Evolutionary conservation across 148 eudicot genomes (phyloP).

Genomic region (Silene latifolia): DNA sequence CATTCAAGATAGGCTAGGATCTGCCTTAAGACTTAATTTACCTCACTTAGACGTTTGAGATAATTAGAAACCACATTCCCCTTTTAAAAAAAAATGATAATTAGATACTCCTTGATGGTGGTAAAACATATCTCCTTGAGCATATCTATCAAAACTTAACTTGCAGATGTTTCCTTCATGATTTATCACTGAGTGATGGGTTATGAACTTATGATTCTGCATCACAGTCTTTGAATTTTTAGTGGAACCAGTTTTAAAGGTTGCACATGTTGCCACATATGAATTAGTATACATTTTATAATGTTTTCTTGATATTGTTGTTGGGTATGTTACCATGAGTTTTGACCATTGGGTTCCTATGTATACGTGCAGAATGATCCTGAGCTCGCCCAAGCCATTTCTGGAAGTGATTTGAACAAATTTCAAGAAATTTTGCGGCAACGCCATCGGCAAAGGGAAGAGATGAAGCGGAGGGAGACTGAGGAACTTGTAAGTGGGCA

Average conservation of each 20-base stretch:
- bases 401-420: constrained; percentile 69
- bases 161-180: too few species aligned
- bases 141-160: too few species aligned
- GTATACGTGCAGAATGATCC: constrained; percentile 70
- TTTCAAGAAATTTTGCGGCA: constrained; percentile 69
- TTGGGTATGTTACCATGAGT: not conserved
- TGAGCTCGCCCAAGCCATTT: constrained; percentile 77
- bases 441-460: constrained; percentile 73
- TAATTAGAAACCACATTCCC: too few species aligned
- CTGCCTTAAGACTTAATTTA: too few species aligned
- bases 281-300: not conserved
- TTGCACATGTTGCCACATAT: constrained; percentile 1
- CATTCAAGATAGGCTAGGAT: too few species aligned
- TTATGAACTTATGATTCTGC: too few species aligned
- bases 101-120: too few species aligned
- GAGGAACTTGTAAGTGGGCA: constrained; percentile 64
- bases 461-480: constrained; percentile 47
- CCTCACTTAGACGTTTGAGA: too few species aligned
- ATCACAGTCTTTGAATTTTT: too few species aligned
- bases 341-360: constrained; percentile 4
- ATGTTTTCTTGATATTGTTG: not conserved
- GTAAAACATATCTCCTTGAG: too few species aligned
- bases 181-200: too few species aligned
- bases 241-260: not conserved
- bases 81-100: too few species aligned